A percentile compares a stretch with the other conserved stretches of the same genome.
These are phyloP conservation scores for Phytopythium delawarense DNA, from an alignment of 352 stramenopile species.

Conservation along the genomic window DNA sequence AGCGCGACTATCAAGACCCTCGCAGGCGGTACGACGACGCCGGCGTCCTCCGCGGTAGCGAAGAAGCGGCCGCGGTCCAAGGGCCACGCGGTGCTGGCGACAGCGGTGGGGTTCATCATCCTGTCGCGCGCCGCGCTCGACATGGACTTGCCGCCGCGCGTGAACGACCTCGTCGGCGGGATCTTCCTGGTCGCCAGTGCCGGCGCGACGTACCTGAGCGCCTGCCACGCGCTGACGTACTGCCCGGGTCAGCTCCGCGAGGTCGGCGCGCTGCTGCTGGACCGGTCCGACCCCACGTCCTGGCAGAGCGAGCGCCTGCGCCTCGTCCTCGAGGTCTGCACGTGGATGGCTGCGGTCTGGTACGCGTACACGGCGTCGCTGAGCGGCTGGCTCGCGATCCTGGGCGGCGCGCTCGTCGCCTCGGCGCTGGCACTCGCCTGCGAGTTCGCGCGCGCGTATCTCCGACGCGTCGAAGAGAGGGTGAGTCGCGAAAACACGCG, in stretches of 20 bases:
- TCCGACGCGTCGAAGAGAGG: slow-evolving; percentile 44
- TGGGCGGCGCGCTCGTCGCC: slow-evolving; percentile 31
- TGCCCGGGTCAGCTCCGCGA: slow-evolving; percentile 12
- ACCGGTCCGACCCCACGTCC: slow-evolving; percentile 42
- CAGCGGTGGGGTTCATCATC: slow-evolving; percentile 25
- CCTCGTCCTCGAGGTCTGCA: slow-evolving; percentile 65
- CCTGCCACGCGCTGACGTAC: slow-evolving; percentile 37
- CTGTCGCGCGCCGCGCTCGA: slow-evolving; percentile 25
- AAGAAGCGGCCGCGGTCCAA: slow-evolving; percentile 12
- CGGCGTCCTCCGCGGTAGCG: not conserved
- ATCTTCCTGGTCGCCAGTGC: slow-evolving; percentile 46
- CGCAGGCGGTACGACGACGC: slow-evolving; percentile 9
- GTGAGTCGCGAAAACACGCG: slow-evolving; percentile 29
- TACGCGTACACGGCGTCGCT: slow-evolving; percentile 63
- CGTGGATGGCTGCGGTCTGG: slow-evolving; percentile 66
- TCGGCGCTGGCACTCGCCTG: slow-evolving; percentile 42
- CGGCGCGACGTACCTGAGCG: slow-evolving; percentile 39
- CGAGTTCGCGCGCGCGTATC: slow-evolving; percentile 54
- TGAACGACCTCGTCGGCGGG: slow-evolving; percentile 47
- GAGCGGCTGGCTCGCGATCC: slow-evolving; percentile 40
- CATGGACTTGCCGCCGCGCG: slow-evolving; percentile 26
- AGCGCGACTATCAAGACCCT: slow-evolving; percentile 1
- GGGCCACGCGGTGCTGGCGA: slow-evolving; percentile 24
- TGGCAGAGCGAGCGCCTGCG: slow-evolving; percentile 51
- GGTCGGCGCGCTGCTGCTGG: slow-evolving; percentile 44